Conservation (phyloP, 192 early-diverging fungal genomes). For the Umbelopsis ramanniana region DNA sequence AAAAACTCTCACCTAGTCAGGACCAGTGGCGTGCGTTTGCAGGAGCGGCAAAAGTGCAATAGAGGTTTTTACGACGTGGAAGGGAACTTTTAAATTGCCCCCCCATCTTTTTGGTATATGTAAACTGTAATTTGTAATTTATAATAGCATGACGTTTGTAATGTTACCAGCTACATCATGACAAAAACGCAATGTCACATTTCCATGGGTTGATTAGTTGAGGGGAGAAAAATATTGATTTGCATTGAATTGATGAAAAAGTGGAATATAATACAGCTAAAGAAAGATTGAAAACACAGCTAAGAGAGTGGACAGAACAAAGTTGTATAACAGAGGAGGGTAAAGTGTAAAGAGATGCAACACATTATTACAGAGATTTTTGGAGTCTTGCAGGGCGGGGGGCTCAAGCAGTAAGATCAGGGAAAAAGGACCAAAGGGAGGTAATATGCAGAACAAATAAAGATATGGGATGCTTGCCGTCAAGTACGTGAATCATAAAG, state of each 20-base stretch:
- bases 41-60: background rate
- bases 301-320: background rate
- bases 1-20: slow-evolving; percentile 14
- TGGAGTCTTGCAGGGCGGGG: background rate
- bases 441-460: no score
- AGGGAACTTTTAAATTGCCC: background rate
- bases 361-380: slow-evolving; percentile 2
- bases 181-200: background rate
- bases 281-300: background rate
- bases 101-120: background rate
- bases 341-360: background rate
- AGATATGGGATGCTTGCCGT: no score
- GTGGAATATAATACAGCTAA: background rate
- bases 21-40: background rate
- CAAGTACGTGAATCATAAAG: no score
- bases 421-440: no score
- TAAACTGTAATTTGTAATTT: background rate
- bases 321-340: background rate
- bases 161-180: background rate
- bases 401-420: no score
- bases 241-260: background rate
- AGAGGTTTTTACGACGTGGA: background rate
- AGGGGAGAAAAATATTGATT: no score
- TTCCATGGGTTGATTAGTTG: background rate
- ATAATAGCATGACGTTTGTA: background rate